Conservation (phyloP, 2,329 filamentous ascomycete genomes). For the Xylaria sp. region DNA sequence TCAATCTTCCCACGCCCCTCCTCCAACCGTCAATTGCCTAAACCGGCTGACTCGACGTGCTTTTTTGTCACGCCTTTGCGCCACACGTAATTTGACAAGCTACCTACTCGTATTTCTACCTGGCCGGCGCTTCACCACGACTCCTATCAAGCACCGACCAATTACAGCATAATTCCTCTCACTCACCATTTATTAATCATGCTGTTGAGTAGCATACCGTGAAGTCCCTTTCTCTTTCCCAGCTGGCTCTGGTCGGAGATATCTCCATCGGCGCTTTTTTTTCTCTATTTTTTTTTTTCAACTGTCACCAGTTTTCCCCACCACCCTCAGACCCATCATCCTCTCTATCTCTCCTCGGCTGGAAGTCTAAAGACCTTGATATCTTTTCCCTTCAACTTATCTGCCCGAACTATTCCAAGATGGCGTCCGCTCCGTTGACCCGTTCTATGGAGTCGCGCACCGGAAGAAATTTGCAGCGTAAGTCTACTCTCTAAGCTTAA, state of each 20-base stretch:
- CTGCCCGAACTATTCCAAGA: slow-evolving; percentile 21
- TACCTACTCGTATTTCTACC: background rate
- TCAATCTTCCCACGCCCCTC: slow-evolving; percentile 2
- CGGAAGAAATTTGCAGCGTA: slow-evolving; percentile 75
- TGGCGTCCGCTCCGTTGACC: slow-evolving; percentile 34
- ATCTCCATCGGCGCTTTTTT: slow-evolving; percentile 11
- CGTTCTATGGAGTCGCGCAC: slow-evolving; percentile 68
- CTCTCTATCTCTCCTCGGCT: background rate
- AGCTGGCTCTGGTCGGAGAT: slow-evolving; percentile 31
- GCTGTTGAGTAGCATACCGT: slow-evolving; percentile 32
- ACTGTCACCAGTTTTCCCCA: slow-evolving; percentile 1
- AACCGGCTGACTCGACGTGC: slow-evolving; percentile 8
- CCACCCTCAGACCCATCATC: background rate
- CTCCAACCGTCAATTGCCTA: slow-evolving; percentile 6
- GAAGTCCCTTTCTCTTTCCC: slow-evolving; percentile 28
- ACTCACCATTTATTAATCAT: slow-evolving; percentile 28
- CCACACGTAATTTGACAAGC: slow-evolving; percentile 4
- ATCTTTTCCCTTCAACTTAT: slow-evolving; percentile 11
- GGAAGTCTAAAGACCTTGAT: background rate
- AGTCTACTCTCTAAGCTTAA: slow-evolving; percentile 38
- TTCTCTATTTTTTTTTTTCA: background rate
- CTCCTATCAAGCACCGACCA: slow-evolving; percentile 1
- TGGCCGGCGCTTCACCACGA: slow-evolving; percentile 1
- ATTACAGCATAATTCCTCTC: slow-evolving; percentile 2
- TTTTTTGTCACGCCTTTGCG: slow-evolving; percentile 10